Evolutionary conservation across 192 early-diverging fungal genomes (phyloP), one percentile per base, ranked within the genome.

Genomic region (Chytriomyces confervae): DNA sequence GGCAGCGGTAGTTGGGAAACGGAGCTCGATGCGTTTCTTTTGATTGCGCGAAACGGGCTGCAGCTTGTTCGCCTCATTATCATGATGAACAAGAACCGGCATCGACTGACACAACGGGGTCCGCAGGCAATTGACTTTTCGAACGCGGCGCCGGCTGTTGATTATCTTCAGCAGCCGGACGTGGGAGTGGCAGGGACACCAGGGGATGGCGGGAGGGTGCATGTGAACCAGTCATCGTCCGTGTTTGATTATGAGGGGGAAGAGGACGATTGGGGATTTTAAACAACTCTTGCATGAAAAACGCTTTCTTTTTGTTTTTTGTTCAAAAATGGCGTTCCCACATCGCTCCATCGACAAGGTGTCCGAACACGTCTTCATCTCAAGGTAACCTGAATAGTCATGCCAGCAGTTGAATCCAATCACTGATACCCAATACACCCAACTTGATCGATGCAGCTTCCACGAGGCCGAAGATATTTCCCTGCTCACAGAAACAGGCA

Each of bases 1-100:
- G 72, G 50, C 46, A 47, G 44, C 20, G 43, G 46, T 16, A 73
- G 20, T 20, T 77, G 72, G 69, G 80, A 81, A 49, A 67, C 80
- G 29, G 75, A 76, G 50, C 69, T 72, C 46, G 80, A 81, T 29
- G 63, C 72, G 27, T 24, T 77, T 16, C 62, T 81, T 5, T 50
- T 81, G 50, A 64, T 81, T 62, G 63, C 51, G 36, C 72, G 80
- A 7, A 81, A 81, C 72, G 43, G 20, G 20, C n/a, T 77, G 10
- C 80, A 81, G 62, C 57, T 81, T 16, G 67, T 75, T n/a, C 53
- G 80, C 1, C 45, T 83, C 23, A 29, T 69, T 13, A 18, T 60
- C n/a, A 73, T 79, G 69, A 49, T 79, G 46, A 66, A 71, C 69
- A 71, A 73, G 29, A 79, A 79, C 43, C 5, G 69, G 13, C n/a